These are phyloP conservation scores for Claviceps humidiphila DNA, from an alignment of 2,329 filamentous ascomycete species.

Conservation along the genomic window DNA sequence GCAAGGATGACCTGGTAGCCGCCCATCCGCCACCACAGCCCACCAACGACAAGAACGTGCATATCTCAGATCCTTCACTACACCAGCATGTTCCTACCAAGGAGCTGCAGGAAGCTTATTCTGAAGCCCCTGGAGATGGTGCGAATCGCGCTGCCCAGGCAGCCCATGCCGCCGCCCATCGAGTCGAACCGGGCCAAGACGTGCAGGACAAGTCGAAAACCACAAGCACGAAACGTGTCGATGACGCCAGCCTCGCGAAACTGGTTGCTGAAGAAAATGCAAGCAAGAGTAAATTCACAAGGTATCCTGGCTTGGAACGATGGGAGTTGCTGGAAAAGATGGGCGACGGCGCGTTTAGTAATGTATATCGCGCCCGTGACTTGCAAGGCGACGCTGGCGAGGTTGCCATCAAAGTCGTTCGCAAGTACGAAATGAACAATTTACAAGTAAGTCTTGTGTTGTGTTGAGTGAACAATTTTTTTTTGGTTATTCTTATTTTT, in stretches of 20 bases:
- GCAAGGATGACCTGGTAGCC: slow-evolving; percentile 38
- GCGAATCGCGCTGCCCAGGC: slow-evolving; percentile 59
- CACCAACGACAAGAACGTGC: slow-evolving; percentile 38
- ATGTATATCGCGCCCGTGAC: slow-evolving; percentile 86
- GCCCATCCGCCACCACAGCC: slow-evolving; percentile 40
- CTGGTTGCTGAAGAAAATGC: slow-evolving; percentile 88
- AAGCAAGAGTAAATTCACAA: slow-evolving; percentile 71
- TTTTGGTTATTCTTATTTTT: slow-evolving; percentile 16
- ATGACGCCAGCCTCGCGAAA: slow-evolving; percentile 63
- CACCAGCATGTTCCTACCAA: slow-evolving; percentile 24
- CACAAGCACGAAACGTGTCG: slow-evolving; percentile 23
- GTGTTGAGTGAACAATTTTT: slow-evolving; percentile 1
- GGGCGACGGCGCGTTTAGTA: slow-evolving; percentile 98
- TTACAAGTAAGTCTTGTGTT: slow-evolving; percentile 67
- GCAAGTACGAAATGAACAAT: slow-evolving; percentile 98
- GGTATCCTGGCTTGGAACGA: slow-evolving; percentile 34
- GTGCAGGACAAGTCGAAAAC: slow-evolving; percentile 14
- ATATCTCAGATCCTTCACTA: slow-evolving; percentile 29
- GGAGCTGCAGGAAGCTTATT: slow-evolving; percentile 47
- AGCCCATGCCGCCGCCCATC: slow-evolving; percentile 49
- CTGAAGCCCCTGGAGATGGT: slow-evolving; percentile 42
- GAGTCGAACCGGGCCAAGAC: slow-evolving; percentile 48
- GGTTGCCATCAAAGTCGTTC: slow-evolving; percentile 95
- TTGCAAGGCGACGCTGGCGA: slow-evolving; percentile 56
- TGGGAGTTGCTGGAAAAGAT: slow-evolving; percentile 91